These are phyloP conservation scores for Salix dunnii DNA, from an alignment of 345 rosid species.

Conservation along the genomic window DNA sequence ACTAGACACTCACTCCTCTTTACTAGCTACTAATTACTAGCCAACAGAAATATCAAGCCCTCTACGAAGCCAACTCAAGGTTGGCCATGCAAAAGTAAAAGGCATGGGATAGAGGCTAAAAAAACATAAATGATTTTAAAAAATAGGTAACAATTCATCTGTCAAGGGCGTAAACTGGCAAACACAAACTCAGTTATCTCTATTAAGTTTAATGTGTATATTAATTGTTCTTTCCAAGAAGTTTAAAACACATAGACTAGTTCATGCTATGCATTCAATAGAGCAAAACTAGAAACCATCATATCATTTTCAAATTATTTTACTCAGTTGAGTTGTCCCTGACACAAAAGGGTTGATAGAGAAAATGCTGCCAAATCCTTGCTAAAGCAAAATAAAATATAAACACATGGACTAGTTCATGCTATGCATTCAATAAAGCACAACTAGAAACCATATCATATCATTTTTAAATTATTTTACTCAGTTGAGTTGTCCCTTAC, in stretches of 20 bases:
- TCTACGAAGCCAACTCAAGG: neutral
- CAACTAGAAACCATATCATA: neutral
- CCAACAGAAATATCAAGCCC: neutral
- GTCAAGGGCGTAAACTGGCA: neutral
- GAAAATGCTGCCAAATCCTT: neutral
- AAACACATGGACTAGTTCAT: neutral
- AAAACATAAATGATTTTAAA: neutral
- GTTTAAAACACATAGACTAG: neutral
- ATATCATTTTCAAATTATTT: neutral
- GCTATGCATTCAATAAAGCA: neutral
- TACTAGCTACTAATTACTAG: neutral
- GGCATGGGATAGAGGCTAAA: neutral
- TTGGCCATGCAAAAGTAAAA: neutral
- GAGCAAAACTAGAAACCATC: slow-evolving; percentile 3
- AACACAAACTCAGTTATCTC: neutral
- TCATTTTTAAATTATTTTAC: neutral
- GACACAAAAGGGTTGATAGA: too few relatives aligned
- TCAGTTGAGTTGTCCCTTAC: neutral
- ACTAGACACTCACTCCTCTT: neutral
- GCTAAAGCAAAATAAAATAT: neutral
- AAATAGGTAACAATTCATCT: neutral
- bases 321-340: neutral
- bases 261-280: neutral
- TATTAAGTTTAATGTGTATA: neutral
- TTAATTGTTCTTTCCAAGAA: neutral